phyloP scores from a whole-genome alignment of 306 rosid genomes.

The Senna tora region DNA sequence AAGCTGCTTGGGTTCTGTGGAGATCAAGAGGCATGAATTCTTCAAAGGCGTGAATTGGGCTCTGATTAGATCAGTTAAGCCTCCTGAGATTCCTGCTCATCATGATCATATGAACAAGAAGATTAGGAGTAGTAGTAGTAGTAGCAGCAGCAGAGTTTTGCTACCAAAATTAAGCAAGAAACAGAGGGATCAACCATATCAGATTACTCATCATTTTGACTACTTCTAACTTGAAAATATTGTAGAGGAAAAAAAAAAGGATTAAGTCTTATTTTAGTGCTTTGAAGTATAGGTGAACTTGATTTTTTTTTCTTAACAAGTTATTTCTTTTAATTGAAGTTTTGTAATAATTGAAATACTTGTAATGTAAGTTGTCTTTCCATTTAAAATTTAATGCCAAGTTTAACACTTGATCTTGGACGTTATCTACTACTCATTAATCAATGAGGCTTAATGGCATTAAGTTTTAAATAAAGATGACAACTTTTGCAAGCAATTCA shows the following conservation, averaged over 20 bases:
- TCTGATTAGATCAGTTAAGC: slow-evolving; percentile 78
- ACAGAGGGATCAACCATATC: slow-evolving; percentile 79
- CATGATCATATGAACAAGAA: too few relatives aligned
- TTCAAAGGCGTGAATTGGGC: slow-evolving; percentile 93
- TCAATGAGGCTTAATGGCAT: too few relatives aligned
- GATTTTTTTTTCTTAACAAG: too few relatives aligned
- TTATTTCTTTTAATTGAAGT: too few relatives aligned
- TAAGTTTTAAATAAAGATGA: too few relatives aligned
- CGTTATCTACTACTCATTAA: too few relatives aligned
- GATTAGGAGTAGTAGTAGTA: slow-evolving; percentile 53
- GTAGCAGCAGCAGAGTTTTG: slow-evolving; percentile 54
- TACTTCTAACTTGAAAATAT: slow-evolving; percentile 56
- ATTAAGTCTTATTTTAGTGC: neutral
- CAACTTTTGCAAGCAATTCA: too few relatives aligned
- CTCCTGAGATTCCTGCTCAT: slow-evolving; percentile 79
- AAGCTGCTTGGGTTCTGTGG: slow-evolving; percentile 79
- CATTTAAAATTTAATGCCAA: too few relatives aligned
- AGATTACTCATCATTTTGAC: slow-evolving; percentile 68
- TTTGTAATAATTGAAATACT: too few relatives aligned
- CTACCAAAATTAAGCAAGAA: slow-evolving; percentile 75
- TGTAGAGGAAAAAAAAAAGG: too few relatives aligned
- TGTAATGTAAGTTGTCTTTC: too few relatives aligned
- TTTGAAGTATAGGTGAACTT: neutral
- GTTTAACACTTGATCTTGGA: too few relatives aligned
- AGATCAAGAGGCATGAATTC: slow-evolving; percentile 91